Percentiles rank a stretch among this genome's conserved stretches.
Evolutionary conservation across 805 yeast genomes (phyloP).

Genomic region (Candida methanosorbosa): DNA sequence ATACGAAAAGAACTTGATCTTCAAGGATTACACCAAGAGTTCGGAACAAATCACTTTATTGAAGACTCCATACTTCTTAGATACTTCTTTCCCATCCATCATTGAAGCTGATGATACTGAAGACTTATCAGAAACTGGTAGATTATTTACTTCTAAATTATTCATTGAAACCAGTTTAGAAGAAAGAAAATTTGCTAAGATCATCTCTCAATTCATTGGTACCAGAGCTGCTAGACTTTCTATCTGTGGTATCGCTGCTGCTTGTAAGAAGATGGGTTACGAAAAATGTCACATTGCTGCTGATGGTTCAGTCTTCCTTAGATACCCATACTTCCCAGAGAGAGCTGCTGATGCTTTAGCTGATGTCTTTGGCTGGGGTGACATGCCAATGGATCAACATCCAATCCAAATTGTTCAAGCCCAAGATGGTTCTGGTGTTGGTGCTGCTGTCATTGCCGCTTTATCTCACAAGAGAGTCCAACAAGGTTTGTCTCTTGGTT

Average conservation of each 20-base stretch:
- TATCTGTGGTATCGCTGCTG: constrained; percentile 95
- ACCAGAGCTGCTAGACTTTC: constrained; percentile 91
- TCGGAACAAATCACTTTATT: constrained; percentile 57
- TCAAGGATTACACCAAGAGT: constrained; percentile 38
- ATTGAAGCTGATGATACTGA: constrained; percentile 89
- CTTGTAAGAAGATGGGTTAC: constrained; percentile 81
- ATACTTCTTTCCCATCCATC: constrained; percentile 80
- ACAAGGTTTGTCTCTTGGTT: constrained; percentile 43
- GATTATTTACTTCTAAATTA: constrained; percentile 52
- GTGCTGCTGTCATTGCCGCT: constrained; percentile 98
- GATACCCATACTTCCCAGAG: constrained; percentile 88
- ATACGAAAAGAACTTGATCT: constrained; percentile 55
- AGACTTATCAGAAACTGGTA: constrained; percentile 68
- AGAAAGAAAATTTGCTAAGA: constrained; percentile 79
- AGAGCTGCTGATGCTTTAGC: constrained; percentile 88
- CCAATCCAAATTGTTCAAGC: constrained; percentile 87
- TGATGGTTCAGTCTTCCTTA: constrained; percentile 93
- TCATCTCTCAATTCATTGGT: constrained; percentile 81
- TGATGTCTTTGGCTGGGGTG: constrained; percentile 84
- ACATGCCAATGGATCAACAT: constrained; percentile 37
- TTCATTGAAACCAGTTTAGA: constrained; percentile 61
- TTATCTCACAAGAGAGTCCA: constrained; percentile 74
- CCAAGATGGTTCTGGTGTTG: constrained; percentile 98
- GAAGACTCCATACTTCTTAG: constrained; percentile 63
- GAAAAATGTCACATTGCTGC: constrained; percentile 85